Evolutionary conservation across 2,329 filamentous ascomycete genomes (phyloP).

Genomic region (Cadophora sp.): DNA sequence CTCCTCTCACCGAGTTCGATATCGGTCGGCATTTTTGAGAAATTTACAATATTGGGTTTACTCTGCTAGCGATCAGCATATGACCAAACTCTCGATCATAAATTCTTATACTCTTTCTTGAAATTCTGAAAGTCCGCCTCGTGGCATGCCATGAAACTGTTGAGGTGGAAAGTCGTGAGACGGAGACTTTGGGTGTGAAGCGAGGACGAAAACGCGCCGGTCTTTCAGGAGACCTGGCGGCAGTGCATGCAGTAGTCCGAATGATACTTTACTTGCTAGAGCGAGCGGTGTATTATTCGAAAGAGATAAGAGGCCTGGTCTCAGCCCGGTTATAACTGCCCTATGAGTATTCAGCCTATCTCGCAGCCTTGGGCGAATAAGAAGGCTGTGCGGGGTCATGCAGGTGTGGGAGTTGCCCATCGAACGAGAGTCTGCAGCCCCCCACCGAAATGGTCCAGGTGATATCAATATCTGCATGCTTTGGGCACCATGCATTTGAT

Average conservation of each 20-base stretch:
- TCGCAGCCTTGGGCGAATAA: conserved; percentile 7
- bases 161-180: not conserved
- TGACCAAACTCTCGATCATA: not conserved
- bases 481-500: conserved; percentile 4
- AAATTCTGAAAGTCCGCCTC: not conserved
- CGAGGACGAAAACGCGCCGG: not conserved
- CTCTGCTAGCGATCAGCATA: not conserved
- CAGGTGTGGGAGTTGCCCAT: not conserved
- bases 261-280: not conserved
- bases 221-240: not conserved
- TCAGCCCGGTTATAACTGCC: conserved; percentile 11
- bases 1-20: conserved; percentile 6
- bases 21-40: conserved; percentile 4
- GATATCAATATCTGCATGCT: not conserved
- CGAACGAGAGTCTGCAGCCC: conserved; percentile 4
- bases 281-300: not conserved
- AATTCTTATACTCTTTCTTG: not conserved
- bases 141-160: conserved; percentile 1
- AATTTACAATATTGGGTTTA: not conserved
- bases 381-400: conserved; percentile 10
- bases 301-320: conserved; percentile 9
- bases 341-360: not conserved
- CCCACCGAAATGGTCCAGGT: conserved; percentile 7
- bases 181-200: not conserved
- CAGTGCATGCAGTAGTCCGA: conserved; percentile 7